Conservation (phyloP, 805 yeast genomes). For the Candida sonorensis region DNA sequence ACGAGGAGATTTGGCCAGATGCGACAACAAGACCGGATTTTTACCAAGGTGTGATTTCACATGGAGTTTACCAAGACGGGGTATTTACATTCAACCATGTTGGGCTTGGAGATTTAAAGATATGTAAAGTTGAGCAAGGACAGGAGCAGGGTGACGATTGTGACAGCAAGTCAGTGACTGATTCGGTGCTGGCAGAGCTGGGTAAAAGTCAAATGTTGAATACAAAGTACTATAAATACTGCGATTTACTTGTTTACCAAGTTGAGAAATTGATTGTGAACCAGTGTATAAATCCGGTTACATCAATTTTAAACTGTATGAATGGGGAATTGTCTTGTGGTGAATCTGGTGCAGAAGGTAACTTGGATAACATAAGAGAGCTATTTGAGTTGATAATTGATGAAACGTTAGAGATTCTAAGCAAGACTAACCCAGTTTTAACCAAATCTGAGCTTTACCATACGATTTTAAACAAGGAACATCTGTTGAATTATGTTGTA, state of each 20-base stretch:
- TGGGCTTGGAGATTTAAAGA: conserved; percentile 58
- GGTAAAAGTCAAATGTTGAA: conserved; percentile 22
- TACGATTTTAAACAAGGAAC: conserved; percentile 26
- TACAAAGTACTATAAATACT: conserved; percentile 29
- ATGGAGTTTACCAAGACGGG: conserved; percentile 70
- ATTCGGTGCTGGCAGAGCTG: conserved; percentile 18
- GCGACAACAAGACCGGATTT: conserved; percentile 43
- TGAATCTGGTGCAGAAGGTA: conserved; percentile 26
- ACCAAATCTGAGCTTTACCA: conserved; percentile 26
- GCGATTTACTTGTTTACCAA: conserved; percentile 48
- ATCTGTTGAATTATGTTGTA: conserved; percentile 25
- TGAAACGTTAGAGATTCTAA: conserved; percentile 40
- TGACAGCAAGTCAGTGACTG: conserved; percentile 13
- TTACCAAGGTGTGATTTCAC: conserved; percentile 73
- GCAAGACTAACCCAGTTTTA: conserved; percentile 23
- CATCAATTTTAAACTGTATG: conserved; percentile 67
- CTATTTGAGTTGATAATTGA: conserved; percentile 36
- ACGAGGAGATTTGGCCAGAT: conserved; percentile 48
- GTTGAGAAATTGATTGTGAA: conserved; percentile 73
- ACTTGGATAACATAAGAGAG: too few relatives aligned
- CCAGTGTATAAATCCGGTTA: conserved; percentile 76
- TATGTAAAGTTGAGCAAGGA: too few relatives aligned
- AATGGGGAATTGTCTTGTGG: conserved; percentile 66
- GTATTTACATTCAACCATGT: conserved; percentile 54
- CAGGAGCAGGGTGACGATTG: conserved; percentile 1